Percentiles rank a stretch among this genome's conserved stretches.
These are phyloP conservation scores for Leishmania gerbilli DNA, from an alignment of 208 protist species.

Conservation along the genomic window DNA sequence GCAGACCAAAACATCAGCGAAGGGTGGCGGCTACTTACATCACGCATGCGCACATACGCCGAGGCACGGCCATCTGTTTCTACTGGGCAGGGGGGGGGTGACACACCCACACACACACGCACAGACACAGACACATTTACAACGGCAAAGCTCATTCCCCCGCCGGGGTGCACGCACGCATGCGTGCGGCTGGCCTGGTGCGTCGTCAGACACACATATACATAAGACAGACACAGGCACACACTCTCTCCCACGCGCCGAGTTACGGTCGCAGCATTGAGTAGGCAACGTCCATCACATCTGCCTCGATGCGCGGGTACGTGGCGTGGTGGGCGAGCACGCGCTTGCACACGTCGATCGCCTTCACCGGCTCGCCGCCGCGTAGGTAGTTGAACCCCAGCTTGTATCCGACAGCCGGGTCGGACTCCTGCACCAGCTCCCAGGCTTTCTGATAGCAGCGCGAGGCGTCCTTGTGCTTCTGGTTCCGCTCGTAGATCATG, in stretches of 20 bases:
- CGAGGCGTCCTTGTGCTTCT: constrained; percentile 89
- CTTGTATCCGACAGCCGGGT: constrained; percentile 94
- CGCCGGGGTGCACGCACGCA: no score
- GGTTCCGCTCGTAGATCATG: constrained; percentile 87
- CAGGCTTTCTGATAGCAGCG: constrained; percentile 94
- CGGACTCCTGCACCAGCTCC: constrained; percentile 82
- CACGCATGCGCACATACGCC: not conserved
- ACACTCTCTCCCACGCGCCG: not conserved
- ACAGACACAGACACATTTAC: not conserved
- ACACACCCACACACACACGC: not conserved
- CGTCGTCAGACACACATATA: not conserved
- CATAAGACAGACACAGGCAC: not conserved
- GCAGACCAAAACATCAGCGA: not conserved
- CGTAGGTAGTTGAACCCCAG: constrained; percentile 97
- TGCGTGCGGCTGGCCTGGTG: not conserved
- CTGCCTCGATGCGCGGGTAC: constrained; percentile 93
- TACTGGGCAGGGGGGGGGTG: not conserved
- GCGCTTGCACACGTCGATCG: constrained; percentile 94
- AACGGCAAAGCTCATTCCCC: not conserved
- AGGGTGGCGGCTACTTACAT: not conserved
- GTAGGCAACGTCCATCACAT: constrained; percentile 93
- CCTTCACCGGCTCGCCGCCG: constrained; percentile 87
- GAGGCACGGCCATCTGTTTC: not conserved
- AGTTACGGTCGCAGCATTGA: constrained; percentile 73
- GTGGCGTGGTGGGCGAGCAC: constrained; percentile 85